phyloP scores from a whole-genome alignment of 2,329 filamentous ascomycete genomes.

The Coniella vitis region DNA sequence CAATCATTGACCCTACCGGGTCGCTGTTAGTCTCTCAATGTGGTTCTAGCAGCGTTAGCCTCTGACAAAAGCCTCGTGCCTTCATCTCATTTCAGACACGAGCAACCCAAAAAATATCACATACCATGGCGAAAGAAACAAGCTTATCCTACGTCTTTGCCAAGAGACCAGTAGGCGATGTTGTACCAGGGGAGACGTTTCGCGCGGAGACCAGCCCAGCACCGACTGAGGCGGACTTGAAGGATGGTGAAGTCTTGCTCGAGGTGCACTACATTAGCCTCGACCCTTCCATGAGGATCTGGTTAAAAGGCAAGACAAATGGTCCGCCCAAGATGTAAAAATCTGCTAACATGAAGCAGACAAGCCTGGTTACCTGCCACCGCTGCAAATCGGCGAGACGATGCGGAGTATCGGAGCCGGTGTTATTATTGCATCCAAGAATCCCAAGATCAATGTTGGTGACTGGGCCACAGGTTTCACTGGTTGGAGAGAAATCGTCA shows the following conservation, averaged over 20 bases:
- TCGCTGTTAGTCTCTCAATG: too few relatives aligned
- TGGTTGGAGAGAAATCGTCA: slow-evolving; percentile 53
- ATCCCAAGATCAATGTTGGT: slow-evolving; percentile 39
- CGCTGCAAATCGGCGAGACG: slow-evolving; percentile 51
- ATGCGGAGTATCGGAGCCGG: slow-evolving; percentile 53
- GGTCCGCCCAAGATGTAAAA: background rate
- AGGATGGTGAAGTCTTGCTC: slow-evolving; percentile 48
- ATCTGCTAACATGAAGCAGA: slow-evolving; percentile 4
- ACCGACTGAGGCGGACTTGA: slow-evolving; percentile 38
- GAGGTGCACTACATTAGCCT: slow-evolving; percentile 49
- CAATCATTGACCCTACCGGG: too few relatives aligned
- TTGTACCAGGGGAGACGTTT: slow-evolving; percentile 63
- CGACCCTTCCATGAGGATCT: slow-evolving; percentile 59
- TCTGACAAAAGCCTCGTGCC: background rate
- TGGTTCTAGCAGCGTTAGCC: too few relatives aligned
- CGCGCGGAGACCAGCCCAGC: slow-evolving; percentile 42
- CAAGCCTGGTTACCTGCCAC: slow-evolving; percentile 45
- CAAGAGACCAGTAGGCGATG: slow-evolving; percentile 52
- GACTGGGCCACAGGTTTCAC: slow-evolving; percentile 41
- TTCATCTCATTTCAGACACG: background rate
- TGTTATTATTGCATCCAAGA: slow-evolving; percentile 43
- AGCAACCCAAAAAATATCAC: background rate
- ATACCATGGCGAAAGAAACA: slow-evolving; percentile 13
- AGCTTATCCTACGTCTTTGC: slow-evolving; percentile 40
- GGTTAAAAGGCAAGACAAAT: slow-evolving; percentile 40